Conservation (phyloP, 2,329 filamentous ascomycete species). For the Coniochaeta sp. region DNA sequence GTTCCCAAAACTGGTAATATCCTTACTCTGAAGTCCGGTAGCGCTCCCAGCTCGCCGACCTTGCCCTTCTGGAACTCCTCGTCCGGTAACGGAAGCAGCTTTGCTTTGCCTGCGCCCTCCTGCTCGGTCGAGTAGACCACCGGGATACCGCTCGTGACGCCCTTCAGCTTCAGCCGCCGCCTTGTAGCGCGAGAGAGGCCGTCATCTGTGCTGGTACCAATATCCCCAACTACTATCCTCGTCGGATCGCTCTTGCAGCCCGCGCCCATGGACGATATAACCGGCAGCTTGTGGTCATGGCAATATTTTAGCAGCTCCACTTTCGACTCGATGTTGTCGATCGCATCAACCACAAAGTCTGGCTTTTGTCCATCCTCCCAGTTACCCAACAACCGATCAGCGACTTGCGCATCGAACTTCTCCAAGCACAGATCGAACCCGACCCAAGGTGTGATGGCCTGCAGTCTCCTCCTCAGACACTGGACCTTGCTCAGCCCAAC, state of each 20-base stretch:
- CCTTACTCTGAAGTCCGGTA: slow-evolving; percentile 89
- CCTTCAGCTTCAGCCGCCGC: slow-evolving; percentile 67
- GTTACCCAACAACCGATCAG: slow-evolving; percentile 57
- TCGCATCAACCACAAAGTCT: slow-evolving; percentile 88
- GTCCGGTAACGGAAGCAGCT: slow-evolving; percentile 77
- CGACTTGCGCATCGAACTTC: slow-evolving; percentile 66
- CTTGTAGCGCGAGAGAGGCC: slow-evolving; percentile 80
- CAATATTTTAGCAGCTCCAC: slow-evolving; percentile 87
- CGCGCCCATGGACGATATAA: slow-evolving; percentile 94
- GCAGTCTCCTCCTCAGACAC: slow-evolving; percentile 70
- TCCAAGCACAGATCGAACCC: slow-evolving; percentile 81
- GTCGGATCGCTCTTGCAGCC: slow-evolving; percentile 88
- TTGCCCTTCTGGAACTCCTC: slow-evolving; percentile 82
- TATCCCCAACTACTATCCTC: slow-evolving; percentile 82
- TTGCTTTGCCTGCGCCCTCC: slow-evolving; percentile 82
- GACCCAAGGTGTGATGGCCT: slow-evolving; percentile 88
- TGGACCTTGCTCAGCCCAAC: slow-evolving; percentile 90
- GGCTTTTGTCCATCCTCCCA: slow-evolving; percentile 62
- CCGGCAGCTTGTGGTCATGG: slow-evolving; percentile 65
- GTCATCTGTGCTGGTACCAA: slow-evolving; percentile 81
- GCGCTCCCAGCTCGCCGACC: slow-evolving; percentile 78
- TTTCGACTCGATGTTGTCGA: slow-evolving; percentile 97
- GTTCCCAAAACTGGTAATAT: slow-evolving; percentile 93
- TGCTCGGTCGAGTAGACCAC: slow-evolving; percentile 92
- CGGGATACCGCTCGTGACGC: slow-evolving; percentile 78